A percentile compares a stretch with the other conserved stretches of the same genome.
Evolutionary conservation across 2,329 filamentous ascomycete species (phyloP).

Genomic region (Epichloe gansuensis): DNA sequence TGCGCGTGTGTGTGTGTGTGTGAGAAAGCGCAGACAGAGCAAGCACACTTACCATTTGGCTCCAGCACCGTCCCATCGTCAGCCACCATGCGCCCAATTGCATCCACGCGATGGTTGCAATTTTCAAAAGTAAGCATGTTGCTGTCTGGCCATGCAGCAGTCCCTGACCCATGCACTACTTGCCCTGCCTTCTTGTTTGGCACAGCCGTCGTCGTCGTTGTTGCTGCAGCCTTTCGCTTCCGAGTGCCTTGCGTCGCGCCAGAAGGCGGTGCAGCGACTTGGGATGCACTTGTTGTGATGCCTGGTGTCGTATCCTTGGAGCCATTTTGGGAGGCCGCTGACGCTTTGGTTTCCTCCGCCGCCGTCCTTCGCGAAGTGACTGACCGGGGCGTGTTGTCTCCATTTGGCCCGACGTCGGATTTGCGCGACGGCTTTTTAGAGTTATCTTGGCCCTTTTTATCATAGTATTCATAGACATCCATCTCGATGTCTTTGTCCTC

Average conservation of each 20-base stretch:
- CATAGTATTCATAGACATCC: slow-evolving; percentile 63
- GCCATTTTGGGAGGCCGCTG: slow-evolving; percentile 20
- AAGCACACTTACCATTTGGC: slow-evolving; percentile 61
- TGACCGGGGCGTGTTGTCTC: slow-evolving; percentile 23
- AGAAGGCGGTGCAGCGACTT: slow-evolving; percentile 36
- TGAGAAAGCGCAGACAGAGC: not conserved
- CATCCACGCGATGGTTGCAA: slow-evolving; percentile 51
- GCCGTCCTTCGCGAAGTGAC: slow-evolving; percentile 30
- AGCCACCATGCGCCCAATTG: slow-evolving; percentile 64
- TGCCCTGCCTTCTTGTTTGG: slow-evolving; percentile 10
- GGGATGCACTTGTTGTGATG: slow-evolving; percentile 12
- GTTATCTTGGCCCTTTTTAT: slow-evolving; percentile 41
- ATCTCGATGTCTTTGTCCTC: slow-evolving; percentile 86
- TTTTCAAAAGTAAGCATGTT: slow-evolving; percentile 86
- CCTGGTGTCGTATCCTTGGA: slow-evolving; percentile 20
- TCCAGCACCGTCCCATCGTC: slow-evolving; percentile 80
- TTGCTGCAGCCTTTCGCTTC: slow-evolving; percentile 67
- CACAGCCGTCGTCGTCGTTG: slow-evolving; percentile 11
- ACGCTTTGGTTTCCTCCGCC: slow-evolving; percentile 27
- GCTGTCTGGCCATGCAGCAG: slow-evolving; percentile 43
- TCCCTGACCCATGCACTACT: slow-evolving; percentile 23
- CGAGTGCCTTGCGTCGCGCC: slow-evolving; percentile 44
- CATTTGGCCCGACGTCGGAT: slow-evolving; percentile 23
- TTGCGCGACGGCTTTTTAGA: slow-evolving; percentile 45
- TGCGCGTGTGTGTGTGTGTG: not conserved